Percentiles rank a stretch among this genome's conserved stretches.
Conservation (phyloP, 2,329 filamentous ascomycete genomes). For the Aspergillus sp. region DNA sequence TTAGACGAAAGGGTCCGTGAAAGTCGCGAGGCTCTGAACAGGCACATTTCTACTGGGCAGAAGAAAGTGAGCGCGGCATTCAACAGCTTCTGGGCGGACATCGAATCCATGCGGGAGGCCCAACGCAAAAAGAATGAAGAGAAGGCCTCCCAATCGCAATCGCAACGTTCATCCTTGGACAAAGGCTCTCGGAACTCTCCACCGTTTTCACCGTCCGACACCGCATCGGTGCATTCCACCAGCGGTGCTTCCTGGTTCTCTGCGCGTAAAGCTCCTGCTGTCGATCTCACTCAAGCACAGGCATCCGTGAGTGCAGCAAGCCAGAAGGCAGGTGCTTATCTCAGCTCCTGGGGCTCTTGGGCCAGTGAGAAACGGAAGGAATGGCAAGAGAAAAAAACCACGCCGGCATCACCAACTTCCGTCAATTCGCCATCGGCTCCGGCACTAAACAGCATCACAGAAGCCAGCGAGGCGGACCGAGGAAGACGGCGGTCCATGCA, state of each 20-base stretch:
- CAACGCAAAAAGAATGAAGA: conserved; percentile 59
- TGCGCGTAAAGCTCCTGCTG: conserved; percentile 34
- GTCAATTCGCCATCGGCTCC: conserved; percentile 25
- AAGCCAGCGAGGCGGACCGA: conserved; percentile 30
- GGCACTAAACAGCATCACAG: conserved; percentile 26
- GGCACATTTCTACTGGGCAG: conserved; percentile 82
- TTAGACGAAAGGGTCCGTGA: conserved; percentile 86
- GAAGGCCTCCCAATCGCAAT: conserved; percentile 30
- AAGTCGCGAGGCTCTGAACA: conserved; percentile 80
- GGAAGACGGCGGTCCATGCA: conserved; percentile 34
- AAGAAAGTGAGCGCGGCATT: conserved; percentile 87
- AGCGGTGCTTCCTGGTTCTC: conserved; percentile 30
- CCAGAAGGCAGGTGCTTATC: conserved; percentile 61
- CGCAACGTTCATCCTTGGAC: conserved; percentile 34
- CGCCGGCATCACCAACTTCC: conserved; percentile 29
- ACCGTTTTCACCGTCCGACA: conserved; percentile 28
- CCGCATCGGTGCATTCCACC: conserved; percentile 23
- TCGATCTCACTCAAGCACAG: conserved; percentile 58
- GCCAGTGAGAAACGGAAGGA: conserved; percentile 52
- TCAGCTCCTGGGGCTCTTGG: conserved; percentile 66
- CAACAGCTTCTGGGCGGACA: conserved; percentile 85
- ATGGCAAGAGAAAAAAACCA: conserved; percentile 45
- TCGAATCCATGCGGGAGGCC: conserved; percentile 76
- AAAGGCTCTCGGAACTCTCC: conserved; percentile 27
- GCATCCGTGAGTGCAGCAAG: conserved; percentile 56